Percentiles rank a stretch among this genome's conserved stretches.
These are phyloP conservation scores for Eucalyptus sp. DNA, from an alignment of 345 rosid genomes.

Conservation along the genomic window DNA sequence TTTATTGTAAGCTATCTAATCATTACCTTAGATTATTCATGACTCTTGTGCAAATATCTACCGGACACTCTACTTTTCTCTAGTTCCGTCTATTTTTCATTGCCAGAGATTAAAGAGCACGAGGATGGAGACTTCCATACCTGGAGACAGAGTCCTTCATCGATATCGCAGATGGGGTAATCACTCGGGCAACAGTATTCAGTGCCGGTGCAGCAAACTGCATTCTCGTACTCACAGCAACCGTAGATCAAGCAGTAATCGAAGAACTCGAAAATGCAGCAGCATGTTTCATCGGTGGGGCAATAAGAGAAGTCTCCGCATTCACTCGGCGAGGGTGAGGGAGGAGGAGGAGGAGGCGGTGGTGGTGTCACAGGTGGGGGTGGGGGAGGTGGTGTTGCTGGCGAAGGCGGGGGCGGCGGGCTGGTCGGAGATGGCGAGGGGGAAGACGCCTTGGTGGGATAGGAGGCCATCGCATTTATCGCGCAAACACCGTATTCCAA, in stretches of 20 bases:
- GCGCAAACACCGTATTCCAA: slow-evolving; percentile 44
- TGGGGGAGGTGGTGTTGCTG: slow-evolving; percentile 11
- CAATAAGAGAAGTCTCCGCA: slow-evolving; percentile 59
- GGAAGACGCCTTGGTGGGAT: slow-evolving; percentile 45
- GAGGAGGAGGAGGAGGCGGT: slow-evolving; percentile 16
- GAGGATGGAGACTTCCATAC: slow-evolving; percentile 7
- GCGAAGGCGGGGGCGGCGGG: slow-evolving; percentile 17
- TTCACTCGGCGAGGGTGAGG: slow-evolving; percentile 46
- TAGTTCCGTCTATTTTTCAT: not conserved
- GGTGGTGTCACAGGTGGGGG: slow-evolving; percentile 14
- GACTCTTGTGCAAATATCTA: not conserved
- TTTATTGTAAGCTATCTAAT: not conserved
- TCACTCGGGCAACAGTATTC: slow-evolving; percentile 57
- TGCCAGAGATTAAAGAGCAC: not conserved
- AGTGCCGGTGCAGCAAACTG: slow-evolving; percentile 49
- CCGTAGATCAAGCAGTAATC: slow-evolving; percentile 43
- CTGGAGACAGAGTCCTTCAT: slow-evolving; percentile 55
- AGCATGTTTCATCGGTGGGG: slow-evolving; percentile 47
- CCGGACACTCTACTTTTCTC: not conserved
- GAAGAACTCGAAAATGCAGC: slow-evolving; percentile 36
- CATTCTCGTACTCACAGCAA: slow-evolving; percentile 53
- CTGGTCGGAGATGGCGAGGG: slow-evolving; percentile 46
- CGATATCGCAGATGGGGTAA: slow-evolving; percentile 53
- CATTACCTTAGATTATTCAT: too few relatives aligned
- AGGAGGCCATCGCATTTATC: slow-evolving; percentile 61